Evolutionary conservation across 495 filamentous ascomycete species (phyloP), one percentile per base, ranked within the genome.

Genomic region (Glarea lozoyensis): DNA sequence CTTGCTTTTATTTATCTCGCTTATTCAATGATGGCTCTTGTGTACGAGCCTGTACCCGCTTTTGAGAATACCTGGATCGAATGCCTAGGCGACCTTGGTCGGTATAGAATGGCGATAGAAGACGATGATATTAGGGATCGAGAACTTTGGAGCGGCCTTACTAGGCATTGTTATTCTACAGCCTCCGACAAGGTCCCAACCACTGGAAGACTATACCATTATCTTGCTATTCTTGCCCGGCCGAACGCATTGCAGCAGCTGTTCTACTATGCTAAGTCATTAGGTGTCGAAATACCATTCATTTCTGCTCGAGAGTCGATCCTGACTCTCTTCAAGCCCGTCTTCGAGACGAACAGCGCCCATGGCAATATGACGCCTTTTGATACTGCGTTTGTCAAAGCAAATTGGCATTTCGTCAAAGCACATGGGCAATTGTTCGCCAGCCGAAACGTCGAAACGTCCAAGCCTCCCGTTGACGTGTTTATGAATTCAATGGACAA

Each of bases 31-130:
- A 80, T 89, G 70, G 78, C 81, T 0, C 57, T 90, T 4, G 62
- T 90, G 0, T 70, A 81, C 42, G 84, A 89, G 55, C 86, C 79
- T 0, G 79, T 88, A 0, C 71, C 79, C 1, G 61, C 69, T 0
- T 93, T 88, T 53, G 71, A 81, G 46, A 82, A 88, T 36, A 92
- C 81, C 0, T 94, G 88, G 88, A 82, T 93, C 16, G 88, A 94
- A 50, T 93, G 86, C 52, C 66, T 94, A 0, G 86, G 86, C 0
- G 86, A 90, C 57, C 59, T 90, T 2, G 81, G 75, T 1, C 60
- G 64, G 5, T 68, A 68, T 36, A 43, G 65, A 0, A 87, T 89
- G 82, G 82, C 82, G 1, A 78, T 88, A 15, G 82, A 88, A 55
- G 79, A 86, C 35, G 68, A 73, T 21, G 76, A 86, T 37, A 59